Evolutionary conservation across 305 asterid species (phyloP).

Genomic region (Solanum hybrid): DNA sequence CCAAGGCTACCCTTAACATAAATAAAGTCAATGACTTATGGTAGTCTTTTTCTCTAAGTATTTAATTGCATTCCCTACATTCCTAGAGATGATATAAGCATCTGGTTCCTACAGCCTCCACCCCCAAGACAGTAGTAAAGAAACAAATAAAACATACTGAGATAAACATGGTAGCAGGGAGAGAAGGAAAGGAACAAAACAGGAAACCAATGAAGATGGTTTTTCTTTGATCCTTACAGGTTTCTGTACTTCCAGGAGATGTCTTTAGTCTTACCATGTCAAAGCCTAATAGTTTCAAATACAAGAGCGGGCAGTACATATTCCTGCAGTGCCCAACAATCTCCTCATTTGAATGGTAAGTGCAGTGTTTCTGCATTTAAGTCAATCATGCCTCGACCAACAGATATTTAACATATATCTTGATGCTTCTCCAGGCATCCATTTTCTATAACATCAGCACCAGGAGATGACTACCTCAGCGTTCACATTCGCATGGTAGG

Average conservation of each 20-base stretch:
- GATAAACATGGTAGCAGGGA: background rate
- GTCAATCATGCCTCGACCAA: background rate
- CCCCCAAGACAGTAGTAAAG: background rate
- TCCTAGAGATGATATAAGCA: background rate
- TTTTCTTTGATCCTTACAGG: conserved; percentile 36
- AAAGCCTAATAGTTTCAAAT: conserved; percentile 79
- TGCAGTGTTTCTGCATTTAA: background rate
- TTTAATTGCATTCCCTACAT: background rate
- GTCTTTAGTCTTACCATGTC: conserved; percentile 80
- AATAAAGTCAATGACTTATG: background rate
- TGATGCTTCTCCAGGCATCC: conserved; percentile 68
- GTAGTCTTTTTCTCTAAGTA: background rate
- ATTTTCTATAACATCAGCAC: conserved; percentile 93
- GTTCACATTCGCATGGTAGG: conserved; percentile 87
- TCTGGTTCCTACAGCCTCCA: background rate
- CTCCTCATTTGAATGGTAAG: conserved; percentile 75
- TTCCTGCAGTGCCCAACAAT: conserved; percentile 75
- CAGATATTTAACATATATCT: background rate
- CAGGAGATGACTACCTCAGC: conserved; percentile 74
- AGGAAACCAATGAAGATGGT: background rate
- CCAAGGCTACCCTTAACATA: background rate
- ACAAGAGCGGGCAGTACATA: conserved; percentile 83
- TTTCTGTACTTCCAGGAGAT: conserved; percentile 86
- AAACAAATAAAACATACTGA: background rate
- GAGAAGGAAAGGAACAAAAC: background rate